A percentile compares a stretch with the other conserved stretches of the same genome.
These are phyloP conservation scores for Boletus vermiculosoides DNA, from an alignment of 768 basidiomycete genomes.

Conservation along the genomic window DNA sequence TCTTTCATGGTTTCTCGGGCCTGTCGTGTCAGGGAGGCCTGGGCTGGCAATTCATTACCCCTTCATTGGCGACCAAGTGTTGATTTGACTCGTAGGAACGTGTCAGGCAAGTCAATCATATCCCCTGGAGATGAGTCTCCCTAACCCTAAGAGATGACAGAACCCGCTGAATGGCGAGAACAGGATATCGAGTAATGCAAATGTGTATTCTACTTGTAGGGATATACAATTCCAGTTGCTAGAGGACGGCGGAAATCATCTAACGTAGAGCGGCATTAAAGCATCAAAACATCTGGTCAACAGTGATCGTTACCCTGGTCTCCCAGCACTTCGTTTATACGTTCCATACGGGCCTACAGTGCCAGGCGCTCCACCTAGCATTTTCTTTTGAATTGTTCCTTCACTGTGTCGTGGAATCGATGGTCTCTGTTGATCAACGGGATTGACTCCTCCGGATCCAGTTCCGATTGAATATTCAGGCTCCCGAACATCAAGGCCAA, in stretches of 20 bases:
- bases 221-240: background rate
- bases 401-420: conserved; percentile 15
- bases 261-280: background rate
- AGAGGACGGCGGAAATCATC: background rate
- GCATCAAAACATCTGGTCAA: background rate
- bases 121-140: background rate
- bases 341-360: conserved; percentile 45
- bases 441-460: conserved; percentile 1
- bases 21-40: background rate
- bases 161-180: background rate
- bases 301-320: conserved; percentile 12
- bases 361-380: conserved; percentile 35
- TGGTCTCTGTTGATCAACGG: conserved; percentile 13
- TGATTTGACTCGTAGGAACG: background rate
- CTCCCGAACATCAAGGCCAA: conserved; percentile 46
- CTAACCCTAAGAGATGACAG: background rate
- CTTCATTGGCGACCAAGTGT: background rate
- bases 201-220: background rate
- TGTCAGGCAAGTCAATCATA: background rate
- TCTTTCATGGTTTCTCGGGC: background rate
- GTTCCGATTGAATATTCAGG: conserved; percentile 7
- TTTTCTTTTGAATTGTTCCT: conserved; percentile 21
- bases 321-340: conserved; percentile 35
- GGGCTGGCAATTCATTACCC: background rate
- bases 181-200: background rate